Evolutionary conservation across 148 eudicot species (phyloP), one percentile per base, ranked within the genome.

Genomic region (Vaccinium myrtillus): DNA sequence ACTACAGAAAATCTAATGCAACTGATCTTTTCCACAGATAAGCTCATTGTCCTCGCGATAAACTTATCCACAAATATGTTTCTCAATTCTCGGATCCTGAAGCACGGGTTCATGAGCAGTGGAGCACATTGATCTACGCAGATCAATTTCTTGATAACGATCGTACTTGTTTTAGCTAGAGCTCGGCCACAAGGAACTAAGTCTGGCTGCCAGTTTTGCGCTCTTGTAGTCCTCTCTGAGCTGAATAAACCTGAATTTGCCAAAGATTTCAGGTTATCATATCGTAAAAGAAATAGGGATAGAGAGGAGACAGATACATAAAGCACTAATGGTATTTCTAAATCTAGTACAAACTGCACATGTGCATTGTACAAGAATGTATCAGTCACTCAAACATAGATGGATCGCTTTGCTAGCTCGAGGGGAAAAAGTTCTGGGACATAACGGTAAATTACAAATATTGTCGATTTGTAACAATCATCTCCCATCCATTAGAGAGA

Each of bases 171-270:
- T 69, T 90, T 79, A 95, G 90, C 88, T 86, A 14, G 92, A 89
- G 89, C 94, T 89, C 49, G 92, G 83, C 96, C 96, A 94, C 88
- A 93, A 89, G 78, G 98, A 92, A 88, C 96, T 92, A 79, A 96
- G 98, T 79, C 88, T 91, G 18, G 98, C 80, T 15, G 99, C 99
- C 77, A 96, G 92, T 85, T 96, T 94, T 43, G 99, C 98, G 78
- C 97, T 93, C 88, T 94, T 96, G 88, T 92, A 96, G 89, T 96
- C 99, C 79, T 94, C 99, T 54, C 99, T 89, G 14, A 96, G 95
- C 84, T 96, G 94, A 86, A 96, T 95, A 87, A 96, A 96, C 91
- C 99, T 96, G 94, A 84, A 85, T 76, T 79, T 56, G 54, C 65
- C 81, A 16, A 43, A 36, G 78, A 50, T 80, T 16, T 15, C 54